phyloP scores from a whole-genome alignment of 345 rosid species.

The Citrus maxima region DNA sequence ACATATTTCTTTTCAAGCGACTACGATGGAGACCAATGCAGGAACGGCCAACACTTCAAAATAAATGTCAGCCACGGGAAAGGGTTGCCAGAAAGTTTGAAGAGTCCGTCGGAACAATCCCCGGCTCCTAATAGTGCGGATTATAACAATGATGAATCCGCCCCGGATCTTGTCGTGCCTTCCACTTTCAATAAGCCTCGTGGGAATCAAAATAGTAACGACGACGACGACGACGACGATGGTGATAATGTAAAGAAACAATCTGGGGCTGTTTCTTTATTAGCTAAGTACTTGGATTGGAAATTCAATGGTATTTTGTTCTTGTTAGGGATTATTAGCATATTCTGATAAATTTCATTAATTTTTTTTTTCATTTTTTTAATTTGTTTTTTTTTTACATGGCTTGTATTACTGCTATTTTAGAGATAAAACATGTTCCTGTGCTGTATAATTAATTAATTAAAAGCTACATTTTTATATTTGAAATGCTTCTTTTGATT shows the following conservation, averaged over 20 bases:
- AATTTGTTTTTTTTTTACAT: not conserved
- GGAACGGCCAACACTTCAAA: slow-evolving; percentile 59
- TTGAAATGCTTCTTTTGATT: no score
- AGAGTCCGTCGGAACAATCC: slow-evolving; percentile 43
- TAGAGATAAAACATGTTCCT: not conserved
- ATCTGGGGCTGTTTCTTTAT: slow-evolving; percentile 31
- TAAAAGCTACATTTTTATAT: no score
- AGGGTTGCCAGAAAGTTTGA: slow-evolving; percentile 61
- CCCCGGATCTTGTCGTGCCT: slow-evolving; percentile 75
- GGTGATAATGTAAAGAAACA: slow-evolving; percentile 8
- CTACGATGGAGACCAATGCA: slow-evolving; percentile 91
- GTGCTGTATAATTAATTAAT: not conserved
- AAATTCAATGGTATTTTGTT: slow-evolving; percentile 27
- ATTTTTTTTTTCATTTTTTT: not conserved
- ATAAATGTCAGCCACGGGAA: slow-evolving; percentile 74
- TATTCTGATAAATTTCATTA: slow-evolving; percentile 4
- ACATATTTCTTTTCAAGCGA: slow-evolving; percentile 78
- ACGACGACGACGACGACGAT: not conserved
- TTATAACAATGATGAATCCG: slow-evolving; percentile 49
- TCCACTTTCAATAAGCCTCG: slow-evolving; percentile 64
- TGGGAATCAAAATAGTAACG: slow-evolving; percentile 24
- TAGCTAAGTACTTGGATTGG: not conserved
- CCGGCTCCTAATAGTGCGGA: slow-evolving; percentile 58
- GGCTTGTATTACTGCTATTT: not conserved
- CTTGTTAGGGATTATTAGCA: slow-evolving; percentile 23